Base-by-base conservation (phyloP, 1,139 yeast species). In the Komagataea norvegica region DNA sequence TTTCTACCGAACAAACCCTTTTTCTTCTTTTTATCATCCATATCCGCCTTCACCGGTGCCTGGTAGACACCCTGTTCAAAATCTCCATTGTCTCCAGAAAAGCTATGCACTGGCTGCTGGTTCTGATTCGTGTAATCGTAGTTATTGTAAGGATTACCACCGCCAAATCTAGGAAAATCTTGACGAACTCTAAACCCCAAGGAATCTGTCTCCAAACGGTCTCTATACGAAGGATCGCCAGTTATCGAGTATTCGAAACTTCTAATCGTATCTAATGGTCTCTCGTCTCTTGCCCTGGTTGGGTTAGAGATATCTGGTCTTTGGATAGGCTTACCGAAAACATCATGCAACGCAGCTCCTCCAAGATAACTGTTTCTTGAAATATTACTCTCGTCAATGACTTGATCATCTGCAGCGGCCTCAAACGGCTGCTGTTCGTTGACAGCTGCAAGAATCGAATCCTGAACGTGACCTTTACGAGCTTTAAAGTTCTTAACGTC, bases 361-460 rank as follows among this genome's bases (percentile, higher is more conserved):
- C 17, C 18, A n/a, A 25, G 23, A 8, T 41, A 38, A 17, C 40
- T 35, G 21, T 38, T 29, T 36, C 44, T 35, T 4, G 31, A 26
- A n/a, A 27, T 24, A 59, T 57, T 29, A 7, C 26, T 34, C 7
- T 17, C 32, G 23, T 33, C 70, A 49, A 52, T 71, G 58, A 60
- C 68, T 67, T 62, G 37, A 37, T 55, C 51, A 25, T 51, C 49
- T 2, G 58, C 72, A 13, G 83, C 81, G 56, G 83, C 85, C 62
- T 91, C 95, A 59, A 87, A 91, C 8, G 98, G 98, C 66, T 91
- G 96, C 14, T 84, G 91, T 62, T 89, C 96, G 56, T 83, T 88
- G 36, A 91, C 94, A 6, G 97, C 97, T 24, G 81, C 72, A 45
- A 91, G 68, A 43, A 89, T 82, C 19, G 96, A 96, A 62, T 88